Evolutionary conservation across 139 green algal species (phyloP), one percentile per base, ranked within the genome.

Genomic region (Coelastrella sp.): DNA sequence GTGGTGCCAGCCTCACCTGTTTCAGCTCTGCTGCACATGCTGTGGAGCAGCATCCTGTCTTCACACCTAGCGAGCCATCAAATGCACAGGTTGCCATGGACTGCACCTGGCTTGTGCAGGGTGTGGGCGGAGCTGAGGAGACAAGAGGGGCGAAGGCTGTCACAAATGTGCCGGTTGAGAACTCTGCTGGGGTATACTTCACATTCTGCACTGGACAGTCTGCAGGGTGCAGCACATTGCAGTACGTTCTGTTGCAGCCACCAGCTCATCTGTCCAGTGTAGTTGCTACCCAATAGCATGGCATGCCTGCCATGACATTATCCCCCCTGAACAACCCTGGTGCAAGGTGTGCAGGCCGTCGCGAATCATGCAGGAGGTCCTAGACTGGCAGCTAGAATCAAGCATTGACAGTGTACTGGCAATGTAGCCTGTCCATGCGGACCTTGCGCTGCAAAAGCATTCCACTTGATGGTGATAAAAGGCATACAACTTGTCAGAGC

Each of bases 41-140:
- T 63, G 59, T 84, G 10, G 72, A 84, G 85, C 85, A 90, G 58
- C 85, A 90, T 27, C 85, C 85, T 9, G 11, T 24, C n/a, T 74
- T n/a, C 14, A 90, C 56, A 1, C 27, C 24, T 6, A 90, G 85
- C 10, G n/a, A 68, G n/a, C 85, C 85, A 73, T 90, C 85, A 84
- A 90, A 76, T 56, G 85, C 85, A 74, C 85, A 90, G 7, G 15
- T 25, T 19, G 85, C 85, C 59, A 90, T 59, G 19, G 56, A 49
- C 6, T 58, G 57, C 8, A 25, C 73, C 85, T 90, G 73, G 4
- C 11, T 17, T 19, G 58, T 63, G 85, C 85, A 90, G 4, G 58
- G n/a, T 9, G 58, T 68, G 19, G n/a, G 58, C 0, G 85, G 58
- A 6, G 7, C 74, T 74, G 59, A 22, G 5, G 9, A n/a, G 20